Base-by-base conservation (phyloP, 78 protist species). In the Dictyostelium brefeldianum region DNA sequence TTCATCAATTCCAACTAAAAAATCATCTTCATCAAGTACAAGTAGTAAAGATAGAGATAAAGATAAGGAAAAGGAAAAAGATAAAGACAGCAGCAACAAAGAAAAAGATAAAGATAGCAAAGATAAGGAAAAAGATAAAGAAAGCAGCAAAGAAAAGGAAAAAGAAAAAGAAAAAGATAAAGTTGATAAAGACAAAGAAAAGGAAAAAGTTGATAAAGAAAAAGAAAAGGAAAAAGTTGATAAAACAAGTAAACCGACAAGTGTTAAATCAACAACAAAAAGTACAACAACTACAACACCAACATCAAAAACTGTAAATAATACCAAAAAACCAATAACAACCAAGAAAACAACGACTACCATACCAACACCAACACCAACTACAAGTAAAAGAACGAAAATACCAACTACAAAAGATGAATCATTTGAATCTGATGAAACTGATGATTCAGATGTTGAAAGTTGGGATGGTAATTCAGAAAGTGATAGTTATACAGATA, bases 401-500 rank as follows among this genome's bases (percentile, higher is more conserved):
- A 36, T 36, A 36, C 43, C 43, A 36, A 36, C 43, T 36, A 36
- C 43, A 36, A 36, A 36, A 36, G 43, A 36, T 36, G 43, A 36
- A 36, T 36, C 43, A 36, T 22, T 22, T 17, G 75, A 67, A 27
- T 25, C 43, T 4, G 48, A 31, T 15, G 75, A 67, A 12, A 27
- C 75, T 3, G 75, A 67, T 15, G 75, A 67, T 31, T 67, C 75
- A 5, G 75, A 67, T 31, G 31, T 41, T 31, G 14, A 67, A 15
- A 67, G 75, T 67, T 67, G 31, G 12, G 75, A 67, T 67, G 36
- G 25, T 11, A 41, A 65, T 12, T 8, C 9, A 6, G 46, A 73
- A 46, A 75, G 81, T 75, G 64, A 75, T 43, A 41, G 50, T 46
- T n/a, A 73, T 43, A 25, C n/a, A 22, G 75, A 67, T 31, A 27